Conservation (phyloP, 2,329 filamentous ascomycete genomes). For the Aspergillus fijiensis region DNA sequence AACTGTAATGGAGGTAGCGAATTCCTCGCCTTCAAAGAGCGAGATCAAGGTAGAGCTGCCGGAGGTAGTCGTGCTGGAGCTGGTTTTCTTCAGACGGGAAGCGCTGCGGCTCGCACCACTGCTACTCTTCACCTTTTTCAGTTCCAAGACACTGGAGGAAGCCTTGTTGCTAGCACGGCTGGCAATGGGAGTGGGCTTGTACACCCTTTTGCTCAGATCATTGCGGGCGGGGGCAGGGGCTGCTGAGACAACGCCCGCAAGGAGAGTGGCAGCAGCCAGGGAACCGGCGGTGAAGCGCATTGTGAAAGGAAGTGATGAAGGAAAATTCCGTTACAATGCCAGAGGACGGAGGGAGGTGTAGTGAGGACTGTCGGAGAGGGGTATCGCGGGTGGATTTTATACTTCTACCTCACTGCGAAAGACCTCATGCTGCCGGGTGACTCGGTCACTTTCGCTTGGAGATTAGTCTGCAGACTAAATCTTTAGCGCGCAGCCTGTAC, state of each 20-base stretch:
- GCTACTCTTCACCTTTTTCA: slow-evolving; percentile 11
- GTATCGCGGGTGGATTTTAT: neutral
- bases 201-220: slow-evolving; percentile 9
- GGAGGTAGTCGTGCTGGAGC: neutral
- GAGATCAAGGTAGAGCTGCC: slow-evolving; percentile 15
- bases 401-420: neutral
- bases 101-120: slow-evolving; percentile 6
- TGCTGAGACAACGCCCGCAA: neutral
- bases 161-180: neutral
- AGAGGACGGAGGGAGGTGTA: neutral
- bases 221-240: slow-evolving; percentile 3
- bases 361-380: neutral
- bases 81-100: slow-evolving; percentile 5
- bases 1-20: slow-evolving; percentile 21
- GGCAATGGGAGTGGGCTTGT: slow-evolving; percentile 9
- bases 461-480: neutral
- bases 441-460: neutral
- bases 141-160: slow-evolving; percentile 1
- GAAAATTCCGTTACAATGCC: neutral
- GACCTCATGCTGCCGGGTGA: neutral
- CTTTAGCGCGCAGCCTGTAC: neutral
- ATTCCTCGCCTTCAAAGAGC: slow-evolving; percentile 17
- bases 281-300: slow-evolving; percentile 2
- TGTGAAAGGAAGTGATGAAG: neutral
- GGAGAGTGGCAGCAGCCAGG: neutral